phyloP scores from a whole-genome alignment of 1,284 basidiomycete genomes.

The Puccinia triticina region DNA sequence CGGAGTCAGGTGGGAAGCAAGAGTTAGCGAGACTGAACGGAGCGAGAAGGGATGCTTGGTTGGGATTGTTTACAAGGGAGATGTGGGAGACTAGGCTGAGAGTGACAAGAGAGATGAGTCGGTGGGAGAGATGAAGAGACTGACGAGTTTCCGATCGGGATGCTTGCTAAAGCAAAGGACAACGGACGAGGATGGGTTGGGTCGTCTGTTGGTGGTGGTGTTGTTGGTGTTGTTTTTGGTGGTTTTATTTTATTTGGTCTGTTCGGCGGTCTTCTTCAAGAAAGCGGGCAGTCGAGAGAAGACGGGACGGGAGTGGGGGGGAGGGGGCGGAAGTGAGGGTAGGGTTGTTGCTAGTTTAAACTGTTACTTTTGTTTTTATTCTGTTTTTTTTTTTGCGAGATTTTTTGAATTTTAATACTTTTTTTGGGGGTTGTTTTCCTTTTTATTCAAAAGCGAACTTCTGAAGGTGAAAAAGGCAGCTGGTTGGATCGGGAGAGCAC shows the following conservation, averaged over 20 bases:
- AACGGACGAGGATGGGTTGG: neutral
- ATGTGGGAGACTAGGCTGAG: neutral
- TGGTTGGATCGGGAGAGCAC: too few relatives aligned
- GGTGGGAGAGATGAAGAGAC: neutral
- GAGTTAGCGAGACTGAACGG: neutral
- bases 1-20: neutral
- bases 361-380: neutral
- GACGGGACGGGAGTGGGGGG: neutral
- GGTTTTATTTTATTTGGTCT: neutral
- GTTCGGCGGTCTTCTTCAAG: neutral
- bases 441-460: too few relatives aligned
- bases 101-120: too few relatives aligned
- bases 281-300: conserved; percentile 9
- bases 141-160: conserved; percentile 28
- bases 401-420: conserved; percentile 36
- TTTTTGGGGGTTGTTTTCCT: conserved; percentile 14
- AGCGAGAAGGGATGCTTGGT: too few relatives aligned
- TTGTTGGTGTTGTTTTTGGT: neutral
- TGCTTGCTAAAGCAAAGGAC: conserved; percentile 1
- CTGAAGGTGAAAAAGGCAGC: too few relatives aligned
- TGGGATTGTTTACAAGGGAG: neutral
- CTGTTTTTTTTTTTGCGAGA: neutral
- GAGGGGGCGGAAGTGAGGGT: neutral
- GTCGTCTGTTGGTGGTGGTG: neutral
- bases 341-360: neutral